A percentile compares a stretch with the other conserved stretches of the same genome.
phyloP scores from a whole-genome alignment of 1,284 basidiomycete genomes.

The Ganoderma resinaceum region DNA sequence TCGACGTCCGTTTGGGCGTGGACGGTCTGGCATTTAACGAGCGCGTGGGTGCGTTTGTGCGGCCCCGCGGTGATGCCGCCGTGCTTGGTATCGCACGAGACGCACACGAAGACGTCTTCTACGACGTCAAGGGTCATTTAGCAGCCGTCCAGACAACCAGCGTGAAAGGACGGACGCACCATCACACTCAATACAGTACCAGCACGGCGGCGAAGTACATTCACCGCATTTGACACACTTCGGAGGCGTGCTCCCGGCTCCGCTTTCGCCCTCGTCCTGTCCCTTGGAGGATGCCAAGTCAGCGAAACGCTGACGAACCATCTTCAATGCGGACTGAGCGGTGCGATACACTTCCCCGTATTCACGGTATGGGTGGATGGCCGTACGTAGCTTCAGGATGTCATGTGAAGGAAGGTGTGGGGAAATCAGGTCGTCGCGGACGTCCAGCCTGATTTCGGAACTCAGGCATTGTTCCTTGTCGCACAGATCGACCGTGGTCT shows the following conservation, averaged over 20 bases:
- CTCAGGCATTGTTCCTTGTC: slow-evolving; percentile 8
- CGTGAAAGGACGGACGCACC: not conserved
- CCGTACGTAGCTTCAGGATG: slow-evolving; percentile 12
- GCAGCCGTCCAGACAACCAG: not conserved
- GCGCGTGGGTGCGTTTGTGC: slow-evolving; percentile 10
- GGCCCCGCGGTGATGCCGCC: not conserved
- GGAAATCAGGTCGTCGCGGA: slow-evolving; percentile 7
- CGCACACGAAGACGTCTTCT: slow-evolving; percentile 10
- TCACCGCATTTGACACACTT: slow-evolving; percentile 8
- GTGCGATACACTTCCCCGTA: slow-evolving; percentile 7
- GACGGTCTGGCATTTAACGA: slow-evolving; percentile 14
- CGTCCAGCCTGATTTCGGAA: not conserved
- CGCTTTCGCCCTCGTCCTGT: not conserved
- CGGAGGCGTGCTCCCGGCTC: not conserved
- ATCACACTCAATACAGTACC: slow-evolving; percentile 24
- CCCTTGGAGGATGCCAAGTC: not conserved
- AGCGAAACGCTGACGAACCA: not conserved
- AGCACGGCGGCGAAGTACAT: slow-evolving; percentile 11
- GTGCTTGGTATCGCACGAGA: slow-evolving; percentile 6
- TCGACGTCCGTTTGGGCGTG: not conserved
- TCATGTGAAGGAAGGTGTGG: slow-evolving; percentile 13
- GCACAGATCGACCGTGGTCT: slow-evolving; percentile 11
- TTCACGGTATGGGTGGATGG: slow-evolving; percentile 8
- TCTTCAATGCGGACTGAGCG: slow-evolving; percentile 5
- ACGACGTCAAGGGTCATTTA: not conserved